These are phyloP conservation scores for Solanum peruvianum DNA, from an alignment of 257 asterid genomes.

Conservation along the genomic window DNA sequence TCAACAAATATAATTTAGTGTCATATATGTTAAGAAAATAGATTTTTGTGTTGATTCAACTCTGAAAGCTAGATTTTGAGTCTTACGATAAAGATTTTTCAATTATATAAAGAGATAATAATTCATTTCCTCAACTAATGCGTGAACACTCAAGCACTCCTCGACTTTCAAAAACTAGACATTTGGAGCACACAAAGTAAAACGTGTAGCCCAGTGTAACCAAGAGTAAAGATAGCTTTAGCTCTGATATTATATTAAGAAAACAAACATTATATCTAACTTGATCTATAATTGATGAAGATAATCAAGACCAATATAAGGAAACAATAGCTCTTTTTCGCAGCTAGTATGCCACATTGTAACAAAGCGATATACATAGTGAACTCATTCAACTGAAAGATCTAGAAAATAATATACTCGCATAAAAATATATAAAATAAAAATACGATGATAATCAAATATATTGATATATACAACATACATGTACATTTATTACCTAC, in stretches of 20 bases:
- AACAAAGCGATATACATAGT: not conserved
- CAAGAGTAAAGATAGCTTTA: not conserved
- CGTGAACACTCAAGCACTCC: not conserved
- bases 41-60: too few relatives aligned
- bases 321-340: too few relatives aligned
- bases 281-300: not conserved
- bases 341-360: not conserved
- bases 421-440: not conserved
- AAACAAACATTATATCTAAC: not conserved
- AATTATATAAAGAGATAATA: too few relatives aligned
- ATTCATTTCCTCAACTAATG: not conserved
- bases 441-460: not conserved
- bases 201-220: not conserved
- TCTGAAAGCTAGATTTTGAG: too few relatives aligned
- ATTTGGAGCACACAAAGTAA: too few relatives aligned
- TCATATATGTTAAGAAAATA: not conserved
- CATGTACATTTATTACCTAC: not conserved
- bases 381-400: too few relatives aligned
- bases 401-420: not conserved
- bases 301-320: not conserved
- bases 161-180: not conserved
- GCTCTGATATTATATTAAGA: not conserved
- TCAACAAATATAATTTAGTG: fast-evolving
- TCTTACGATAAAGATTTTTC: not conserved
- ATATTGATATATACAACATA: too few relatives aligned